Base-by-base conservation (phyloP, 1,284 basidiomycete species). In the Stygiomarasmius scandens region DNA sequence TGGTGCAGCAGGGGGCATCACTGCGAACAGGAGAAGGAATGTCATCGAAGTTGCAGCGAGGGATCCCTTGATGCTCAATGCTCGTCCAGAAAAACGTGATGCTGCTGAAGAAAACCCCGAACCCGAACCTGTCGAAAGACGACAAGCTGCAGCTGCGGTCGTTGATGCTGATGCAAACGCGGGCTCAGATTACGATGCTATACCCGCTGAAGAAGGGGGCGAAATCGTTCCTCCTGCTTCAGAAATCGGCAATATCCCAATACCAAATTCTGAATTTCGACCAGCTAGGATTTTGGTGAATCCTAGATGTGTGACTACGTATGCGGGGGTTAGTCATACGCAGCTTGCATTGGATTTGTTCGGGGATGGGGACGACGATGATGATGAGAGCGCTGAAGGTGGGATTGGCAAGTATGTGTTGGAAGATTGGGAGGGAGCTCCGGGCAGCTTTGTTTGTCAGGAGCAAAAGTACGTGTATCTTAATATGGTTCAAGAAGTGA, bases 391-490 rank as follows among this genome's bases (percentile, higher is more conserved):
- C n/a, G n/a, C n/a, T n/a, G n/a, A n/a, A n/a, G 71, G 71, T 47
- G 78, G 69, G 52, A 76, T 67, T 54, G 83, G 86, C 52, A 93
- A 90, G 69, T 96, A 96, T 71, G 81, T 91, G 1, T 72, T 97
- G n/a, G n/a, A n/a, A n/a, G n/a, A n/a, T n/a, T n/a, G n/a, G n/a
- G n/a, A n/a, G n/a, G n/a, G n/a, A n/a, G n/a, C 95, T 2, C 95
- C 95, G 0, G 93, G 96, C 71, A 92, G 89, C 62, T 98, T 96
- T 75, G 94, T 97, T 3, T 98, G 95, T 70, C 95, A 97, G 75
- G 95, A 98, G 71, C 95, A 97, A 79, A 81, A 83, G 87, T 89
- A 58, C 43, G 78, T 71, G 57, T 56, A 20, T 56, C 45, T 61
- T 25, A n/a, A n/a, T 45, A 36, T 49, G 52, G 27, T 20, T 22